Evolutionary conservation across 2,329 filamentous ascomycete genomes (phyloP).

Genomic region (Aspergillus flavus): DNA sequence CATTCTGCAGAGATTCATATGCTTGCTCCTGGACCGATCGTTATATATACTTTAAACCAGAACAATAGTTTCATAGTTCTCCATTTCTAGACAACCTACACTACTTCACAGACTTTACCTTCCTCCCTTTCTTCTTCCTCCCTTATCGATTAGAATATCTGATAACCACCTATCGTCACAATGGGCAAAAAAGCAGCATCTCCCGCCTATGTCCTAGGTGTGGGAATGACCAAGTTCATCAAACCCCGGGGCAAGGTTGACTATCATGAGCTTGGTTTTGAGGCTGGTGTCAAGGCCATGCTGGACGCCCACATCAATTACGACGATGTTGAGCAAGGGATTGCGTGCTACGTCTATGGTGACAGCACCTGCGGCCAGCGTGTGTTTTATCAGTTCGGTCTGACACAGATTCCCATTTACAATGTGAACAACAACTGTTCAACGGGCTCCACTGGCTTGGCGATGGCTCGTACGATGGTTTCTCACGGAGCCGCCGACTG

Average conservation of each 20-base stretch:
- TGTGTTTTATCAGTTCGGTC: conserved; percentile 98
- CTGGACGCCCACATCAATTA: conserved; percentile 80
- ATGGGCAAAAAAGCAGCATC: conserved; percentile 56
- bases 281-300: conserved; percentile 87
- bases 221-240: conserved; percentile 99
- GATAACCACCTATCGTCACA: conserved; percentile 23
- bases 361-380: conserved; percentile 94
- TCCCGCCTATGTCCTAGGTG: conserved; percentile 85
- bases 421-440: conserved; percentile 99
- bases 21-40: neutral
- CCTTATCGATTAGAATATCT: neutral
- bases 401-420: conserved; percentile 94
- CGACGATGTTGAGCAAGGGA: conserved; percentile 90
- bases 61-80: conserved; percentile 1
- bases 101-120: neutral
- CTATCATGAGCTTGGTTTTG: conserved; percentile 92
- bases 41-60: too few relatives aligned
- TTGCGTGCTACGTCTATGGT: conserved; percentile 98
- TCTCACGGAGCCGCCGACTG: conserved; percentile 81
- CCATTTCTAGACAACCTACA: neutral
- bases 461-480: conserved; percentile 80
- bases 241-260: conserved; percentile 93
- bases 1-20: conserved; percentile 5
- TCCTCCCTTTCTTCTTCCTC: neutral
- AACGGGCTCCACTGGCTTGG: conserved; percentile 88